These are phyloP conservation scores for Russula virescens DNA, from an alignment of 768 basidiomycete genomes.

Conservation along the genomic window DNA sequence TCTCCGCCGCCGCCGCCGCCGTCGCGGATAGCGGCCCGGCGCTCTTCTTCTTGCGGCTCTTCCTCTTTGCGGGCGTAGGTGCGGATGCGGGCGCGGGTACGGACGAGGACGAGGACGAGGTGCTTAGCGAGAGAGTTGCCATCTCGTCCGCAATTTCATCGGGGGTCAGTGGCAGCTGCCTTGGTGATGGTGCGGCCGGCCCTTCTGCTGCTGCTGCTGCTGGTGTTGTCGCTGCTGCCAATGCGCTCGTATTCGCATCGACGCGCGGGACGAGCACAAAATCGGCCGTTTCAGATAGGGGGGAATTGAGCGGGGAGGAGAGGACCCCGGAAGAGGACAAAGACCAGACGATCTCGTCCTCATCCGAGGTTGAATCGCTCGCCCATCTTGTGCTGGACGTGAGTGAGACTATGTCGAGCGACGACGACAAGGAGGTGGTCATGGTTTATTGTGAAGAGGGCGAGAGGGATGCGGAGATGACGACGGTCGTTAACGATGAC, in stretches of 20 bases:
- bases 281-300: conserved; percentile 28
- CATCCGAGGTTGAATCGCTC: conserved; percentile 20
- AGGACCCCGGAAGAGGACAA: conserved; percentile 17
- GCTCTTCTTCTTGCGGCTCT: background rate
- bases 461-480: background rate
- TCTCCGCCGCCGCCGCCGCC: background rate
- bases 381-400: conserved; percentile 18
- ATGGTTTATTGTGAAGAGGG: background rate
- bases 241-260: conserved; percentile 41
- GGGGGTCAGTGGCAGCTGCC: background rate
- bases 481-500: background rate
- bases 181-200: background rate
- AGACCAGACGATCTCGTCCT: conserved; percentile 25
- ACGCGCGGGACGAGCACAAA: conserved; percentile 38
- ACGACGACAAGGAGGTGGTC: conserved; percentile 14
- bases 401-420: conserved; percentile 15
- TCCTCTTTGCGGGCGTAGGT: background rate
- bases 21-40: background rate
- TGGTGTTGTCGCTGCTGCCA: conserved; percentile 35
- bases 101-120: background rate
- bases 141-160: background rate
- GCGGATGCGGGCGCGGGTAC: background rate
- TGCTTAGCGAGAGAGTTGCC: conserved; percentile 4
- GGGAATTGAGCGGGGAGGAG: conserved; percentile 22
- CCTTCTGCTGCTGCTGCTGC: conserved; percentile 44